These are phyloP conservation scores for Metrosideros polymorpha DNA, from an alignment of 441 rosid genomes.

Conservation along the genomic window DNA sequence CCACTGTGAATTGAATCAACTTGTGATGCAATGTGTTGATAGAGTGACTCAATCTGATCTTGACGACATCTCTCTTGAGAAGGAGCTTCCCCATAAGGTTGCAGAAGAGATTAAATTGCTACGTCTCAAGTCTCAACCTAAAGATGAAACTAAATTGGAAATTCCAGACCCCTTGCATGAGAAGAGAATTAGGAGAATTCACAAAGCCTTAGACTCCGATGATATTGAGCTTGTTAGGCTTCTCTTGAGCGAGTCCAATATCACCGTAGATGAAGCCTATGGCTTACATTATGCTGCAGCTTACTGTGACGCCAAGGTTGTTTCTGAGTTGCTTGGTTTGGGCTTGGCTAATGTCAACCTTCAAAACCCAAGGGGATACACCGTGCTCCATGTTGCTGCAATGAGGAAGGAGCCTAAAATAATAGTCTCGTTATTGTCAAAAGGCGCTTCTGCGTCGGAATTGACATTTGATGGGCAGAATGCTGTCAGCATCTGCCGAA, in stretches of 20 bases:
- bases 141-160: background rate
- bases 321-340: constrained; percentile 16
- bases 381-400: constrained; percentile 23
- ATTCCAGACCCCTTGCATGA: constrained; percentile 1
- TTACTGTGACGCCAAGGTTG: constrained; percentile 23
- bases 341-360: constrained; percentile 10
- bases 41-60: constrained; percentile 18
- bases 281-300: constrained; percentile 31
- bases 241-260: constrained; percentile 17
- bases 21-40: constrained; percentile 9
- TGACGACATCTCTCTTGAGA: constrained; percentile 14
- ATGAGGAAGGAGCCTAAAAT: constrained; percentile 22
- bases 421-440: constrained; percentile 15
- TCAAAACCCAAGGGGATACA: constrained; percentile 14
- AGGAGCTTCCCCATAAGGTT: constrained; percentile 18
- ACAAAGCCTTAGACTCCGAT: constrained; percentile 27
- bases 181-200: constrained; percentile 14
- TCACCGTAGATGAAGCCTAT: constrained; percentile 20
- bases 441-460: constrained; percentile 15
- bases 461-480: constrained; percentile 16
- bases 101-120: constrained; percentile 5
- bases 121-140: constrained; percentile 5
- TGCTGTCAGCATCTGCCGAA: constrained; percentile 16
- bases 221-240: constrained; percentile 19
- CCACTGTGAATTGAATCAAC: constrained; percentile 20